Conservation (phyloP, 2,329 filamentous ascomycete genomes). For the Alternaria arbusti region DNA sequence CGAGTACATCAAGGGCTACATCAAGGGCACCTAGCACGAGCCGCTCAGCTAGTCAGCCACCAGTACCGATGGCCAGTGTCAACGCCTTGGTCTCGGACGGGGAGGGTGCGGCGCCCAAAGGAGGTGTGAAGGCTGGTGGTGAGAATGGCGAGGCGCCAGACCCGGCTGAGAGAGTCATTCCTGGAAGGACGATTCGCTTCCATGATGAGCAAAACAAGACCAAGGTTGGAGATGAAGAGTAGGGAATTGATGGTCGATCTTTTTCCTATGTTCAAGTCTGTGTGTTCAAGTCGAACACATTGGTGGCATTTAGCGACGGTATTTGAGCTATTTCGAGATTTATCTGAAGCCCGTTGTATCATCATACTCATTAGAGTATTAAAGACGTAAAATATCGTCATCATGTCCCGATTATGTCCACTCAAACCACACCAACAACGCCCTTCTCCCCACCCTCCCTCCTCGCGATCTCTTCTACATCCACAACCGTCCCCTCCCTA, state of each 20-base stretch:
- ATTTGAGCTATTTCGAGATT: no score
- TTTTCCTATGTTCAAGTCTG: neutral
- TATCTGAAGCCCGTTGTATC: no score
- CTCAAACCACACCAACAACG: constrained; percentile 9
- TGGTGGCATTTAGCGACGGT: neutral
- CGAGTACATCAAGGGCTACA: neutral
- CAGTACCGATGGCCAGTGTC: neutral
- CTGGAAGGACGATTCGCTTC: constrained; percentile 36
- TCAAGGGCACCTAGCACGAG: neutral
- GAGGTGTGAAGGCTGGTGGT: neutral
- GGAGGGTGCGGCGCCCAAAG: neutral
- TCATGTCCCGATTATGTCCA: neutral
- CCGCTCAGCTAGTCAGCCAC: neutral
- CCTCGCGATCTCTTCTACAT: constrained; percentile 45
- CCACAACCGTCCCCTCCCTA: constrained; percentile 37
- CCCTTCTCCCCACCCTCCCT: constrained; percentile 37
- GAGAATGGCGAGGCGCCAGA: neutral
- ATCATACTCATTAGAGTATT: neutral
- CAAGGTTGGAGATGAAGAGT: neutral
- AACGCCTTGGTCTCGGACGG: neutral
- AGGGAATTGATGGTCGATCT: neutral
- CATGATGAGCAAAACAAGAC: constrained; percentile 28
- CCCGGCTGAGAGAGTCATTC: constrained; percentile 7
- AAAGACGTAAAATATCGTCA: neutral
- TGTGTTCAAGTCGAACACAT: neutral